A percentile compares a stretch with the other conserved stretches of the same genome.
Evolutionary conservation across 2,329 filamentous ascomycete species (phyloP).

Genomic region (Bimuria novae-zelandiae): DNA sequence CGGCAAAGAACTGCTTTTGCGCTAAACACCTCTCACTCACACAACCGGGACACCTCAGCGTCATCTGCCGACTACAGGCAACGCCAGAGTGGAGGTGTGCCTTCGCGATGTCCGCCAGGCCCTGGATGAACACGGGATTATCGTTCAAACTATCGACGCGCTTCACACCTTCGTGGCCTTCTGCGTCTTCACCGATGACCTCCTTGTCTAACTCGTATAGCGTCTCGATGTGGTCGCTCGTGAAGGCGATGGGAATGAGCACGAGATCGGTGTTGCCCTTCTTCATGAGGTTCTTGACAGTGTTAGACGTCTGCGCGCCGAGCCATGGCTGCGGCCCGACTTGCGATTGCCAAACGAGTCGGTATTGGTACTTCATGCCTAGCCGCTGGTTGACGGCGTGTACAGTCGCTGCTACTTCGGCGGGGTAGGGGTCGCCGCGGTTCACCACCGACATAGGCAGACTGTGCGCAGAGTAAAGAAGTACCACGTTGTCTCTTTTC

Average conservation of each 20-base stretch:
- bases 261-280: slow-evolving; percentile 91
- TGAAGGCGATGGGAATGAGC: slow-evolving; percentile 94
- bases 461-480: slow-evolving; percentile 94
- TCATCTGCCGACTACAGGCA: slow-evolving; percentile 83
- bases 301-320: slow-evolving; percentile 87
- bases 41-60: slow-evolving; percentile 88
- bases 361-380: slow-evolving; percentile 85
- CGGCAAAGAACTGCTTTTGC: slow-evolving; percentile 70
- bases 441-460: slow-evolving; percentile 98
- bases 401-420: slow-evolving; percentile 93
- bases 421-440: slow-evolving; percentile 92
- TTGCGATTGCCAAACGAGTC: slow-evolving; percentile 97
- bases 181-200: slow-evolving; percentile 81
- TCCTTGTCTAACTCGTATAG: slow-evolving; percentile 92
- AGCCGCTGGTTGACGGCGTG: slow-evolving; percentile 95
- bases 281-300: slow-evolving; percentile 85
- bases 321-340: slow-evolving; percentile 95
- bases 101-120: slow-evolving; percentile 84
- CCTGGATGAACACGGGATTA: slow-evolving; percentile 85
- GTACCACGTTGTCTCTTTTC: slow-evolving; percentile 75
- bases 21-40: slow-evolving; percentile 86
- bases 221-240: slow-evolving; percentile 98
- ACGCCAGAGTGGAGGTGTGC: slow-evolving; percentile 73
- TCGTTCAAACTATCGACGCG: slow-evolving; percentile 91
- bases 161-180: slow-evolving; percentile 65